A percentile compares a stretch with the other conserved stretches of the same genome.
These are phyloP conservation scores for Coniella lustricola DNA, from an alignment of 2,329 filamentous ascomycete species.

Conservation along the genomic window DNA sequence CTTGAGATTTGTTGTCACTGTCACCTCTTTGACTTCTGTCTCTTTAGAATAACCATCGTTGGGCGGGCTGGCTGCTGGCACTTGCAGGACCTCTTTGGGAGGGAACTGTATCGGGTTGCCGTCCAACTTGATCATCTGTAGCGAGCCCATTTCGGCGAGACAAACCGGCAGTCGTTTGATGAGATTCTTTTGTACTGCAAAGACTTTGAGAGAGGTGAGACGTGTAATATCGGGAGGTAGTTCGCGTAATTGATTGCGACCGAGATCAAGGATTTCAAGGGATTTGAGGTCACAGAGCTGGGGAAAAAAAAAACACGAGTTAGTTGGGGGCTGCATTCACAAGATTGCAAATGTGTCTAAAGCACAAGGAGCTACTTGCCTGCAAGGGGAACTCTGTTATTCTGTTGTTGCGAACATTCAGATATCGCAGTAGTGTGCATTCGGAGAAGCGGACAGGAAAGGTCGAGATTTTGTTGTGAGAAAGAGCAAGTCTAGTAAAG, in stretches of 20 bases:
- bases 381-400: conserved; percentile 56
- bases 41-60: conserved; percentile 52
- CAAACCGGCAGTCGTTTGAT: conserved; percentile 79
- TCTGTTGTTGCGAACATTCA: conserved; percentile 72
- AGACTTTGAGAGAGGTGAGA: conserved; percentile 78
- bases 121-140: conserved; percentile 84
- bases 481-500: conserved; percentile 60
- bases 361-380: conserved; percentile 29
- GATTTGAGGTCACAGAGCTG: conserved; percentile 81
- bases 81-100: conserved; percentile 60
- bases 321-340: conserved; percentile 3
- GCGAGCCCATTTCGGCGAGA: conserved; percentile 79
- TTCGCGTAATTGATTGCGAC: conserved; percentile 73
- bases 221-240: conserved; percentile 75
- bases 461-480: conserved; percentile 69
- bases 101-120: conserved; percentile 82
- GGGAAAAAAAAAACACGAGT: conserved; percentile 14
- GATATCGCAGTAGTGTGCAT: conserved; percentile 70
- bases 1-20: conserved; percentile 55
- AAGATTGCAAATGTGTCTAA: conserved; percentile 14
- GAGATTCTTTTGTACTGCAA: conserved; percentile 80
- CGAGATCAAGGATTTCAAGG: conserved; percentile 87
- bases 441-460: conserved; percentile 66
- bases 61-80: conserved; percentile 47
- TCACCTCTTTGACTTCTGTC: conserved; percentile 56